Evolutionary conservation across 148 eudicot species (phyloP), one percentile per base, ranked within the genome.

Genomic region (Rhododendron vialii): DNA sequence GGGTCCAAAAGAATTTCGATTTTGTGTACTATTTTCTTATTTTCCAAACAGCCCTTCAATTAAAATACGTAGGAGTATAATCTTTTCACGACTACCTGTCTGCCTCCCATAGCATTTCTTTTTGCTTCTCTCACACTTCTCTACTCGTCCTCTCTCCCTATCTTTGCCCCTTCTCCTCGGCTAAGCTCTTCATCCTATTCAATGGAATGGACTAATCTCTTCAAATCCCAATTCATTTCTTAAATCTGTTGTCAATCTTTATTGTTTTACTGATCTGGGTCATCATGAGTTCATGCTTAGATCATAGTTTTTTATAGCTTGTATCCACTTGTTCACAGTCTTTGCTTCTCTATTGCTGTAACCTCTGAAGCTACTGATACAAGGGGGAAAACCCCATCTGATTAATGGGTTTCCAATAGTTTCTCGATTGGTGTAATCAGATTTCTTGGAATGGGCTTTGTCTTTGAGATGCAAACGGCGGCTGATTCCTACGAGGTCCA

Each of bases 401-500:
- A 57, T 85, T 86, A 41, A 43, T 84, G 82, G 90, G 84, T 84
- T 85, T 83, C 84, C 11, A 24, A 13, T 59, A 63, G 63, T 87
- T 83, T 48, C 26, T 78, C 26, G 17, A 41, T 81, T 84, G 71
- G 74, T 59, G 26, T n/a, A 47, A 65, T 84, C 81, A 33, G 69
- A 82, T 89, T 80, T 17, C 73, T 57, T 74, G 67, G 51, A 65
- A 86, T 84, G 88, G 88, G 84, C 81, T 86, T 92, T 82, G 43
- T 84, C 28, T 81, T 84, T 65, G 74, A 84, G 81, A 86, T 88
- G 82, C 80, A 85, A 85, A 85, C 82, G 74, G 75, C 43, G 85
- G 78, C 89, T 86, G 87, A 84, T 86, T 88, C 90, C 50, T 51
- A 78, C 84, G 61, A 88, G 90, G 88, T 83, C 76, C 71, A 90